Evolutionary conservation across 306 rosid genomes (phyloP).

Genomic region (Medicago ruthenica): DNA sequence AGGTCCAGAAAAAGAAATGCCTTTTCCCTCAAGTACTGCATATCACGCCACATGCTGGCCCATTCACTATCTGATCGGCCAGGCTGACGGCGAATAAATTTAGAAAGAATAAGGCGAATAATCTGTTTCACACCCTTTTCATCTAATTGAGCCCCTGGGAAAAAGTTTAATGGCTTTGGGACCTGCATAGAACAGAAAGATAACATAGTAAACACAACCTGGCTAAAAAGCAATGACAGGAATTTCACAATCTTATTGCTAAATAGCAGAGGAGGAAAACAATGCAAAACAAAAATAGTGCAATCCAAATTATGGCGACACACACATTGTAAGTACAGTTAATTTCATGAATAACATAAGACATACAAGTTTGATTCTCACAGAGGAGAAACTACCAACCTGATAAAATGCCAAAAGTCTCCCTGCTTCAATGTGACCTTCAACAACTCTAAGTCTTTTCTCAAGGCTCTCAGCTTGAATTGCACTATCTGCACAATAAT

Average conservation of each 20-base stretch:
- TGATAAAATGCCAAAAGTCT: conserved; percentile 91
- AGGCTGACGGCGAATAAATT: conserved; percentile 90
- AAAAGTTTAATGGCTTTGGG: conserved; percentile 89
- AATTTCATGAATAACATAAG: conserved; percentile 23
- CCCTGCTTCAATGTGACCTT: conserved; percentile 94
- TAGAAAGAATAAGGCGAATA: conserved; percentile 94
- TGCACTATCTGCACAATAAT: conserved; percentile 58
- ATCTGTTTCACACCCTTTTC: conserved; percentile 93
- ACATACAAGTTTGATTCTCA: conserved; percentile 26
- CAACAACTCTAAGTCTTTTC: conserved; percentile 76
- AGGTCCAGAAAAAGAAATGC: conserved; percentile 87
- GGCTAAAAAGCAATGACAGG: conserved; percentile 36
- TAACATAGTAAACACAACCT: conserved; percentile 34
- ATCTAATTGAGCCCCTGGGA: conserved; percentile 74
- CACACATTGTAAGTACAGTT: conserved; percentile 3
- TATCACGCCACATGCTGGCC: conserved; percentile 99
- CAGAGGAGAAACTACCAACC: conserved; percentile 57
- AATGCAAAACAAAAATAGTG: conserved; percentile 26
- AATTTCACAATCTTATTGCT: conserved; percentile 31
- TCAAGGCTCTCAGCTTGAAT: conserved; percentile 55
- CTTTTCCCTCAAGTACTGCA: conserved; percentile 87
- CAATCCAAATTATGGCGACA: conserved; percentile 26
- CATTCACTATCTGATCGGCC: conserved; percentile 91
- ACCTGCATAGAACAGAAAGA: conserved; percentile 61
- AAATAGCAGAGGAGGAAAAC: conserved; percentile 16